These are phyloP conservation scores for Cynara cardunculus DNA, from an alignment of 129 eudicot species.

Conservation along the genomic window DNA sequence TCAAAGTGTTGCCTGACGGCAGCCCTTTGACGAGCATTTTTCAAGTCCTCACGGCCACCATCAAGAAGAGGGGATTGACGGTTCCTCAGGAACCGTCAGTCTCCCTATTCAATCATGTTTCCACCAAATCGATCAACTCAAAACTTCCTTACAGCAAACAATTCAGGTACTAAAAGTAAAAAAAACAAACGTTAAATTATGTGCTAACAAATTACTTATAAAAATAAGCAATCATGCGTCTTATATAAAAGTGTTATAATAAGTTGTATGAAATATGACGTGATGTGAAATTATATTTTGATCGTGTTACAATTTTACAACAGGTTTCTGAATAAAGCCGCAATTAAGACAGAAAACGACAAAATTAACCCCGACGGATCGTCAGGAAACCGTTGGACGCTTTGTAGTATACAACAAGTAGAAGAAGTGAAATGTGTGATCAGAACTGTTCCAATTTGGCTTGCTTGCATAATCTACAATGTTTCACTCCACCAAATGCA, in stretches of 20 bases:
- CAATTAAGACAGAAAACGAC: slow-evolving; percentile 48
- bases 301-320: background rate
- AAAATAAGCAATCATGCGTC: no score
- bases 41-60: slow-evolving; percentile 40
- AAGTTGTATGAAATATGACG: no score
- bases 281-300: background rate
- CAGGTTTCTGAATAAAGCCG: slow-evolving; percentile 55
- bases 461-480: slow-evolving; percentile 41
- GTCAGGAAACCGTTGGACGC: slow-evolving; percentile 51
- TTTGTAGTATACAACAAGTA: slow-evolving; percentile 63
- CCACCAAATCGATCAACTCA: slow-evolving; percentile 37
- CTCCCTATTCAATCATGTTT: slow-evolving; percentile 29
- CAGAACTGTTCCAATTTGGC: slow-evolving; percentile 59
- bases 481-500: slow-evolving; percentile 35
- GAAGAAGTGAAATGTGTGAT: slow-evolving; percentile 67
- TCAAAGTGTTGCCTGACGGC: slow-evolving; percentile 39
- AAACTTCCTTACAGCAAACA: slow-evolving; percentile 48
- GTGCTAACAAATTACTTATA: no score
- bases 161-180: slow-evolving; percentile 32
- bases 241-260: no score
- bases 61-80: slow-evolving; percentile 36
- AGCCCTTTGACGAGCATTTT: slow-evolving; percentile 41
- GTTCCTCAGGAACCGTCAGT: slow-evolving; percentile 33
- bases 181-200: background rate
- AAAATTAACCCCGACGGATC: slow-evolving; percentile 50